A percentile compares a stretch with the other conserved stretches of the same genome.
These are phyloP conservation scores for Strigomonas galati DNA, from an alignment of 208 protist genomes.

Conservation along the genomic window DNA sequence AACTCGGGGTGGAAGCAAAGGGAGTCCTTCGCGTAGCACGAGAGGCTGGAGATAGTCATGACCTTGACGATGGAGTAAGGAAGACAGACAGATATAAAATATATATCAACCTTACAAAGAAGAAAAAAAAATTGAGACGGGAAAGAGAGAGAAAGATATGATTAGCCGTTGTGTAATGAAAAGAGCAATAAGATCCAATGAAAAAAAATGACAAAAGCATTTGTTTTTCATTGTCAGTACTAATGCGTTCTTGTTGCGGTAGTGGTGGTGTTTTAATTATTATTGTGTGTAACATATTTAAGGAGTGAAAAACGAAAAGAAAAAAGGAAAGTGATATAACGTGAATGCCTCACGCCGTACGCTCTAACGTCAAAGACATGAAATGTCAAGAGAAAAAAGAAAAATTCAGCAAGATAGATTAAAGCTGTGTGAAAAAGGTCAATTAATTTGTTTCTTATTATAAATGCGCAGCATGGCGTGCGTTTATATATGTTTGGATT, in stretches of 20 bases:
- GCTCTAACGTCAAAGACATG: too few species aligned
- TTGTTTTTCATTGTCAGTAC: neutral
- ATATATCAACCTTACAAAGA: neutral
- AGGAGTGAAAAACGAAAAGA: neutral
- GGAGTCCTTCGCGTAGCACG: constrained; percentile 43
- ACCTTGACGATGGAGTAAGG: neutral
- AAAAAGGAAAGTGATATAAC: too few species aligned
- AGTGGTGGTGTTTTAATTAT: neutral
- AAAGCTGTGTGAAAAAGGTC: neutral
- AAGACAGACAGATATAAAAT: neutral
- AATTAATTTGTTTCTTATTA: neutral
- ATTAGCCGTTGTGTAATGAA: too few species aligned
- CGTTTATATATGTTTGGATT: constrained; percentile 17
- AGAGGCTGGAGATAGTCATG: neutral
- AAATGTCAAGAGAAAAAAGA: neutral
- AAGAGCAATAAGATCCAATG: too few species aligned
- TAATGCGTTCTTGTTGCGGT: neutral
- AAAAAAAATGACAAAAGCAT: neutral
- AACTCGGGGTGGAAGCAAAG: constrained; percentile 70
- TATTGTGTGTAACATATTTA: constrained; percentile 7
- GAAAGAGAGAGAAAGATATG: too few species aligned
- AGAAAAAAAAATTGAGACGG: too few species aligned
- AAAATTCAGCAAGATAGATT: neutral
- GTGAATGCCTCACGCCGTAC: too few species aligned
- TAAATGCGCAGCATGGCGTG: too few species aligned